Conservation (phyloP, 1,284 basidiomycete species). For the Cryptococcus neoformans region DNA sequence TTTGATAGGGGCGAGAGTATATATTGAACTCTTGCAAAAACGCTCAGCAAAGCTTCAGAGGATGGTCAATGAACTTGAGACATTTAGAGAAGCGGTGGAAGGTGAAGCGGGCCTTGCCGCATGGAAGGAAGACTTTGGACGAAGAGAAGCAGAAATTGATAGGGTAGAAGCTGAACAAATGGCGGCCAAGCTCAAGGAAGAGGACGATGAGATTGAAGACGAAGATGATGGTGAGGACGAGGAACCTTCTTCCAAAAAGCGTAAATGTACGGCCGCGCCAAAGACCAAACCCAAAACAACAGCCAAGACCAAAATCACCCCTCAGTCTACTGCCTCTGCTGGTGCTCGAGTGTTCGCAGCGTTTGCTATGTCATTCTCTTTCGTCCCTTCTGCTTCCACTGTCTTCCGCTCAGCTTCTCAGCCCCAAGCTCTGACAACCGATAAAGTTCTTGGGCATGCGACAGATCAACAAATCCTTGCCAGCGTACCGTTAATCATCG, state of each 20-base stretch:
- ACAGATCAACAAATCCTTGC: slow-evolving; percentile 31
- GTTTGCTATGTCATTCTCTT: slow-evolving; percentile 42
- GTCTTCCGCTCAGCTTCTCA: neutral
- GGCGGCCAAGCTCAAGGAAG: slow-evolving; percentile 20
- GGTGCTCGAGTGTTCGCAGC: slow-evolving; percentile 40
- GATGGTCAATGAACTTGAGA: slow-evolving; percentile 37
- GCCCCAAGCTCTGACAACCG: neutral
- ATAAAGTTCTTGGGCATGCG: slow-evolving; percentile 3
- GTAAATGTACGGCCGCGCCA: slow-evolving; percentile 12
- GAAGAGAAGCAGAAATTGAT: slow-evolving; percentile 26
- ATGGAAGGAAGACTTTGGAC: slow-evolving; percentile 39
- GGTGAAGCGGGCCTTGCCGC: slow-evolving; percentile 28
- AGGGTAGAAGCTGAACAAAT: slow-evolving; percentile 19
- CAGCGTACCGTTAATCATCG: slow-evolving; percentile 39
- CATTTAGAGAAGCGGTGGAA: slow-evolving; percentile 30
- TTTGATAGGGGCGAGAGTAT: slow-evolving; percentile 45
- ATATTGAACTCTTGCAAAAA: slow-evolving; percentile 46
- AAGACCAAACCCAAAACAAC: slow-evolving; percentile 5
- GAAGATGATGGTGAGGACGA: slow-evolving; percentile 32
- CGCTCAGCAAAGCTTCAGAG: slow-evolving; percentile 35
- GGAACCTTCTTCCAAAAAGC: slow-evolving; percentile 26
- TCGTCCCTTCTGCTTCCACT: slow-evolving; percentile 28
- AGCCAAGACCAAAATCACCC: slow-evolving; percentile 5
- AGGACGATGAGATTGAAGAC: slow-evolving; percentile 23
- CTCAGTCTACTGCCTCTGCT: slow-evolving; percentile 14